A percentile compares a stretch with the other conserved stretches of the same genome.
Evolutionary conservation across 2,329 filamentous ascomycete genomes (phyloP).

Genomic region (Paecilomyces fulvus): DNA sequence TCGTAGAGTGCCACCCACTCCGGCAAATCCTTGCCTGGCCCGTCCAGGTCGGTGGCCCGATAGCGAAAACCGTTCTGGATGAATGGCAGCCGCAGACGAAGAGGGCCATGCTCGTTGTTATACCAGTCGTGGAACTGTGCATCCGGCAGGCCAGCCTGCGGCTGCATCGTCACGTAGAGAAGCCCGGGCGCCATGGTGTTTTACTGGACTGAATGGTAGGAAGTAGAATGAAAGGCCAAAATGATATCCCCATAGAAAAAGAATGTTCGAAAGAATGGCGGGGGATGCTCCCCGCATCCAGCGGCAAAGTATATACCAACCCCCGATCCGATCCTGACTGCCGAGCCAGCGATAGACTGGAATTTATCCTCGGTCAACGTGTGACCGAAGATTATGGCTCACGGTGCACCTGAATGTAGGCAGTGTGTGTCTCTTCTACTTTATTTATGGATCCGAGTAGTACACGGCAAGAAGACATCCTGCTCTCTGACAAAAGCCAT

Average conservation of each 20-base stretch:
- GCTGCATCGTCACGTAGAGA: conserved; percentile 82
- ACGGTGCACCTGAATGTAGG: not conserved
- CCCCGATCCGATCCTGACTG: not conserved
- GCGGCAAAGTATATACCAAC: not conserved
- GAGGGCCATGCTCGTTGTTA: conserved; percentile 85
- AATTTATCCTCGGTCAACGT: not conserved
- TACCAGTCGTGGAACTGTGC: conserved; percentile 86
- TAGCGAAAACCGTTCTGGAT: conserved; percentile 74
- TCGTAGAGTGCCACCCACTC: conserved; percentile 77
- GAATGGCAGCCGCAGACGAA: conserved; percentile 65
- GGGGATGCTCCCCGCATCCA: not conserved
- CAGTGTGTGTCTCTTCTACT: too few relatives aligned
- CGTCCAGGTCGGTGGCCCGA: conserved; percentile 50
- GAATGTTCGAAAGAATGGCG: not conserved
- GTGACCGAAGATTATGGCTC: not conserved
- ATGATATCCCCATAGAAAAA: not conserved
- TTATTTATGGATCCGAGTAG: too few relatives aligned
- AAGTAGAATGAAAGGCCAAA: not conserved
- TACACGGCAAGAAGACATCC: too few relatives aligned
- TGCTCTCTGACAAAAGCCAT: too few relatives aligned
- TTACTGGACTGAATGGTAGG: not conserved
- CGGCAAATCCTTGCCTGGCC: conserved; percentile 41
- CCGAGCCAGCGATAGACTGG: not conserved
- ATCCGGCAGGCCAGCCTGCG: conserved; percentile 54
- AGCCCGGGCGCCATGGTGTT: conserved; percentile 49